A percentile compares a stretch with the other conserved stretches of the same genome.
Conservation (phyloP, 2,329 filamentous ascomycete species). For the Diaporthe destruens region DNA sequence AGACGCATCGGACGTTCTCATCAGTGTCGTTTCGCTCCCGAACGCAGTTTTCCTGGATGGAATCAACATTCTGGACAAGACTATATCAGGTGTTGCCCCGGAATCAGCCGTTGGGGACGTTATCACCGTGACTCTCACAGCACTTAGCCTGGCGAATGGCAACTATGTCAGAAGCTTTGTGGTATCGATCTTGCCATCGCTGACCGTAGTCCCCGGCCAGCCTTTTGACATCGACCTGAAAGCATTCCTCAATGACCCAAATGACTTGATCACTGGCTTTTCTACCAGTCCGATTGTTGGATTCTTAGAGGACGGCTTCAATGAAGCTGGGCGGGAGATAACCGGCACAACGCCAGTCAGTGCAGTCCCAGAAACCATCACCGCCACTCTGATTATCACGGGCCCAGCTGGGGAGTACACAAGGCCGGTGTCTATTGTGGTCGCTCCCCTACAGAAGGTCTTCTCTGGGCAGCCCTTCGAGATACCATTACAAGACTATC, state of each 20-base stretch:
- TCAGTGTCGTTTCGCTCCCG: not conserved
- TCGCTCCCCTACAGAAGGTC: not conserved
- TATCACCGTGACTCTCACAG: constrained; percentile 3
- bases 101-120: not conserved
- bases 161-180: constrained; percentile 4
- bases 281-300: not conserved
- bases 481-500: not conserved
- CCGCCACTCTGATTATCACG: not conserved
- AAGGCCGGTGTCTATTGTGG: not conserved
- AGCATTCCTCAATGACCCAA: not conserved
- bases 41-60: not conserved
- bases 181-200: constrained; percentile 8
- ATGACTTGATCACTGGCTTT: not conserved
- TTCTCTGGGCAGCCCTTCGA: constrained; percentile 2
- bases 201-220: constrained; percentile 7
- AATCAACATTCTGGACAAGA: not conserved
- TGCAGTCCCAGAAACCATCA: constrained; percentile 3
- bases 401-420: not conserved
- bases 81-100: not conserved
- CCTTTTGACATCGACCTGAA: not conserved
- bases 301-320: not conserved
- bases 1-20: not conserved
- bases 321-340: not conserved
- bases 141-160: no score
- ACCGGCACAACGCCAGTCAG: not conserved